phyloP scores from a whole-genome alignment of 2,329 filamentous ascomycete genomes.

The Daldinia sp. region DNA sequence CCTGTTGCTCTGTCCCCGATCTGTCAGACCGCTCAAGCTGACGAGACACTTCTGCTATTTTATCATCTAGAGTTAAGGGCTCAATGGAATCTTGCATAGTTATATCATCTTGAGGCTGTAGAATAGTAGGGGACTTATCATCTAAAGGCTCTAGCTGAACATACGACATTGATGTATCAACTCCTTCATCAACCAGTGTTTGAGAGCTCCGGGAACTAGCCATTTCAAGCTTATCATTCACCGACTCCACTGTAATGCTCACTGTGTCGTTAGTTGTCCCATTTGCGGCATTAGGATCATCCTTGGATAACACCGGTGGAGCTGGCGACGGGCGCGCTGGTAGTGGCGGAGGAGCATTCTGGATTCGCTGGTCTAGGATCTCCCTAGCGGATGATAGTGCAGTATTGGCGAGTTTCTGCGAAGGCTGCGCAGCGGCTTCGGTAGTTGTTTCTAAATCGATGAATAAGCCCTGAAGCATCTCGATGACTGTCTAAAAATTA shows the following conservation, averaged over 20 bases:
- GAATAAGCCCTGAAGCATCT: conserved; percentile 76
- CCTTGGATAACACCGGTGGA: conserved; percentile 44
- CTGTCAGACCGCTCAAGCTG: conserved; percentile 56
- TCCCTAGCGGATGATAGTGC: conserved; percentile 69
- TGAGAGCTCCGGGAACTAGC: conserved; percentile 60
- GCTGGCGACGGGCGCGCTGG: conserved; percentile 57
- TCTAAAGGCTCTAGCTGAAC: conserved; percentile 43
- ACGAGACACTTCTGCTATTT: conserved; percentile 50
- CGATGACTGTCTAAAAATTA: conserved; percentile 66
- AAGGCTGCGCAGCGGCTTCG: conserved; percentile 71
- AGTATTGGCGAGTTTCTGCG: conserved; percentile 79
- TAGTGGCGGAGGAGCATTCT: conserved; percentile 55
- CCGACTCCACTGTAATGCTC: conserved; percentile 46
- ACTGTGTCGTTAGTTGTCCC: conserved; percentile 43
- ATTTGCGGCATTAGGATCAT: conserved; percentile 37
- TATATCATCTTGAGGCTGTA: conserved; percentile 39
- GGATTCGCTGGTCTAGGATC: conserved; percentile 39
- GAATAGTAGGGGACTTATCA: conserved; percentile 10
- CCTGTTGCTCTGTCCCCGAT: conserved; percentile 78
- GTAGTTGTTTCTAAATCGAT: conserved; percentile 71
- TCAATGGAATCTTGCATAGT: conserved; percentile 40
- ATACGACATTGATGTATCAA: conserved; percentile 50
- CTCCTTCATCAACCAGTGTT: conserved; percentile 58
- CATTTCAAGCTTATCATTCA: conserved; percentile 50
- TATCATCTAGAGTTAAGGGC: conserved; percentile 54